Percentiles rank a stretch among this genome's conserved stretches.
Conservation (phyloP, 768 basidiomycete species). For the Trichaptum fuscoviolaceum region DNA sequence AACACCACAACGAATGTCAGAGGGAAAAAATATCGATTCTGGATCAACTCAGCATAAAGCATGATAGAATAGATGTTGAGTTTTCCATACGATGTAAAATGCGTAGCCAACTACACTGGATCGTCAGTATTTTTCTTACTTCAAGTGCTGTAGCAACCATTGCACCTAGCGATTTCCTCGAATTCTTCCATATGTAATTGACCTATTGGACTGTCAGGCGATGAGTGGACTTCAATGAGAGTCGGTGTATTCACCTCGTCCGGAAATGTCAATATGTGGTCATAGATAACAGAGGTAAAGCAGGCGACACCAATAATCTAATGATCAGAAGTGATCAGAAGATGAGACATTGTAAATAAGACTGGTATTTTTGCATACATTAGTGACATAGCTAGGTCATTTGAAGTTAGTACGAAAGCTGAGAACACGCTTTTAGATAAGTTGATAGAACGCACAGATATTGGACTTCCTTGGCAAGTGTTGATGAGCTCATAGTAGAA, state of each 20-base stretch:
- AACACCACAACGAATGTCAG: conserved; percentile 57
- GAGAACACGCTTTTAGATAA: no score
- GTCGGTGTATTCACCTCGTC: not conserved
- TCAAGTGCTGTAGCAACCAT: no score
- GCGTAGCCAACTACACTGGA: not conserved
- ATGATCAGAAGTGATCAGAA: not conserved
- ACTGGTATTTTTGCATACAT: not conserved
- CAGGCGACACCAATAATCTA: not conserved
- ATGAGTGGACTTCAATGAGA: not conserved
- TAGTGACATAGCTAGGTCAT: not conserved
- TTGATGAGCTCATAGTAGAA: no score
- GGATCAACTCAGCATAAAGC: not conserved
- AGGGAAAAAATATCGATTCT: conserved; percentile 66
- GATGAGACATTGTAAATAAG: no score
- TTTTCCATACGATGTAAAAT: not conserved
- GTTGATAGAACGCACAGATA: no score
- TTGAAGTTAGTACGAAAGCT: not conserved
- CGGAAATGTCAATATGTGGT: not conserved
- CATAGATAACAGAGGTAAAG: not conserved
- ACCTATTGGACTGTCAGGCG: not conserved
- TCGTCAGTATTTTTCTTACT: no score
- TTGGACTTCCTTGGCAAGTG: no score
- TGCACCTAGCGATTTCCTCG: not conserved
- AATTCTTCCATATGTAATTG: not conserved
- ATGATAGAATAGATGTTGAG: not conserved